phyloP scores from a whole-genome alignment of 2,329 filamentous ascomycete genomes.

The Hyphodiscus sp. region DNA sequence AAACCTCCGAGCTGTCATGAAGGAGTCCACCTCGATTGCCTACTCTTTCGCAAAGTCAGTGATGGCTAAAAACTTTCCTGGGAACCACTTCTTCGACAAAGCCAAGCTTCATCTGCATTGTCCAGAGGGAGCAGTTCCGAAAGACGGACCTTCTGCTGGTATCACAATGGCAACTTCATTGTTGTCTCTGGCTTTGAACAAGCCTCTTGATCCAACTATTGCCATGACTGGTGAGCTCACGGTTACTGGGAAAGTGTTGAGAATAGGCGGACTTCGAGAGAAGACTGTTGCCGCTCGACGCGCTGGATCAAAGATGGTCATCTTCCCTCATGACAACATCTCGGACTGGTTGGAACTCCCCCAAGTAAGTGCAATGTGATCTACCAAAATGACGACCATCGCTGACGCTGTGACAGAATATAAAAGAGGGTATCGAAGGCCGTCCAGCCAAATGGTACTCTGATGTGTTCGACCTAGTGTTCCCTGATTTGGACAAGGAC shows the following conservation, averaged over 20 bases:
- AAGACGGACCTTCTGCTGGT: constrained; percentile 88
- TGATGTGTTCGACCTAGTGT: constrained; percentile 88
- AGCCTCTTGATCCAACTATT: constrained; percentile 72
- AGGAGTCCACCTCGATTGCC: constrained; percentile 89
- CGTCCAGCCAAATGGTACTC: constrained; percentile 88
- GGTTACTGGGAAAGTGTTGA: constrained; percentile 89
- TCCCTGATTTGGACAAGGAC: constrained; percentile 69
- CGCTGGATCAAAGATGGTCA: constrained; percentile 85
- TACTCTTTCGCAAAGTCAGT: constrained; percentile 93
- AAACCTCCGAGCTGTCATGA: constrained; percentile 95
- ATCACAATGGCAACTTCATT: constrained; percentile 98
- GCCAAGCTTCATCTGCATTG: constrained; percentile 94
- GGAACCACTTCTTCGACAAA: constrained; percentile 94
- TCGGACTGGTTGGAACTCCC: constrained; percentile 97
- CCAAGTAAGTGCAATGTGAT: constrained; percentile 58
- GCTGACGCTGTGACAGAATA: constrained; percentile 59
- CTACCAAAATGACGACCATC: constrained; percentile 13
- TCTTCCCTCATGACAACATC: constrained; percentile 93
- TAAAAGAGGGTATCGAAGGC: constrained; percentile 92
- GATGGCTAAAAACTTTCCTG: constrained; percentile 76
- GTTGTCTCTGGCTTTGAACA: constrained; percentile 75
- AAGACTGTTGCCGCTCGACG: constrained; percentile 94
- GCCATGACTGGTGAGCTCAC: constrained; percentile 98
- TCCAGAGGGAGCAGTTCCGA: constrained; percentile 90
- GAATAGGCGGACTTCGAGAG: constrained; percentile 89